Conservation (phyloP, 2,329 filamentous ascomycete genomes). For the Aureobasidium pullulans region DNA sequence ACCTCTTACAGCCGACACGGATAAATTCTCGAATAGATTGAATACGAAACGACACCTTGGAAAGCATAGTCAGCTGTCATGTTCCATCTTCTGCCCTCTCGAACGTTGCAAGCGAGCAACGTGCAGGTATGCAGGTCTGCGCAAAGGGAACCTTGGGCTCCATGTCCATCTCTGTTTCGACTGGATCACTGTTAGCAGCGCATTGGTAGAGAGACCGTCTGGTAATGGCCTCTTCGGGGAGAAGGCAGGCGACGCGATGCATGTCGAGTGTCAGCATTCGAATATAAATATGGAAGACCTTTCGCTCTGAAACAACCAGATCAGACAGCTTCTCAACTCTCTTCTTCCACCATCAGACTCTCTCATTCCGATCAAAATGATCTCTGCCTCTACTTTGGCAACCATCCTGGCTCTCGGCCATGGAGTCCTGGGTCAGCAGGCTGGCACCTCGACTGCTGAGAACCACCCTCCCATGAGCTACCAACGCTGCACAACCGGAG, state of each 20-base stretch:
- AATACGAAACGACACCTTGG: background rate
- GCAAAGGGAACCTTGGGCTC: background rate
- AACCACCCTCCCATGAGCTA: conserved; percentile 35
- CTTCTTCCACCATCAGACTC: background rate
- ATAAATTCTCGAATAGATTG: conserved; percentile 7
- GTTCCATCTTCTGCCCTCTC: background rate
- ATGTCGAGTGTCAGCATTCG: background rate
- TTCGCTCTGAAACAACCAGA: background rate
- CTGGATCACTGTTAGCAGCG: background rate
- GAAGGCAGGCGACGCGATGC: background rate
- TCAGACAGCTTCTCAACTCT: background rate
- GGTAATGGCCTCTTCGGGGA: background rate
- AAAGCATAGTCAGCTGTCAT: background rate
- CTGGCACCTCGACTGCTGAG: conserved; percentile 34
- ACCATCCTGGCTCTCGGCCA: conserved; percentile 34
- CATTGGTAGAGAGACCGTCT: background rate
- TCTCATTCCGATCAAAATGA: background rate
- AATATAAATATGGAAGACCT: conserved; percentile 2
- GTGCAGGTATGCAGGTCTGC: background rate
- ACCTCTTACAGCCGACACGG: background rate
- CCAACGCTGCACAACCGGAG: conserved; percentile 33
- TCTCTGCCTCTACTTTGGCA: conserved; percentile 17
- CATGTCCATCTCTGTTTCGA: background rate
- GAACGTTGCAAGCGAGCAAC: conserved; percentile 2
- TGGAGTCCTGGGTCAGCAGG: conserved; percentile 34